Evolutionary conservation across 495 filamentous ascomycete genomes (phyloP).

Genomic region (Neohortaea acidophila): DNA sequence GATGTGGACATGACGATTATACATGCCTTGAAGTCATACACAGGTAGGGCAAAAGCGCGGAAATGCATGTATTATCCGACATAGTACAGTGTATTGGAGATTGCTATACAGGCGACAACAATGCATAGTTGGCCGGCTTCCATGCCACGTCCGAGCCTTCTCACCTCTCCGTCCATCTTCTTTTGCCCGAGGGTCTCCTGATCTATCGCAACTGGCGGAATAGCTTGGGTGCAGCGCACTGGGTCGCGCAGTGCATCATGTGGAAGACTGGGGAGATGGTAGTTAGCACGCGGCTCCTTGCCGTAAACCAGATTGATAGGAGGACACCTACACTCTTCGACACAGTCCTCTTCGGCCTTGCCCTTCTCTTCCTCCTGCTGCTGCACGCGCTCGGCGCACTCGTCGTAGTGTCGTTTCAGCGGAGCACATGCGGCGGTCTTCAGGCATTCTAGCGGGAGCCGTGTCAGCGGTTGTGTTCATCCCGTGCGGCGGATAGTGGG

Average conservation of each 20-base stretch:
- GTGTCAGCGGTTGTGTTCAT: not conserved
- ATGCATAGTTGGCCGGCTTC: not conserved
- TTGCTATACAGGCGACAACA: conserved; percentile 14
- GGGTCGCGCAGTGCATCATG: conserved; percentile 78
- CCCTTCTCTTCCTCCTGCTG: conserved; percentile 49
- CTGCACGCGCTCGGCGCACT: conserved; percentile 89
- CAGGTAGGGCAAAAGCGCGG: too few species aligned
- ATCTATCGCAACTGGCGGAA: conserved; percentile 73
- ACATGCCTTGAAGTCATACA: too few species aligned
- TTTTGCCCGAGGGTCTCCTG: not conserved
- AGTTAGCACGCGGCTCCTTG: conserved; percentile 3
- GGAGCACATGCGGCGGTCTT: conserved; percentile 69
- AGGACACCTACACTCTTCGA: conserved; percentile 81
- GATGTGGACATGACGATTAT: too few species aligned
- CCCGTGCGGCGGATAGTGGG: not conserved
- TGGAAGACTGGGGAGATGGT: conserved; percentile 68
- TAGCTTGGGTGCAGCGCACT: conserved; percentile 91
- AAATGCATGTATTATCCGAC: too few species aligned
- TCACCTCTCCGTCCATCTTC: not conserved
- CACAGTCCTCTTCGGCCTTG: conserved; percentile 77
- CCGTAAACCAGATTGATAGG: not conserved
- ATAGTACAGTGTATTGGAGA: conserved; percentile 17
- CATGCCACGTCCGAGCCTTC: not conserved
- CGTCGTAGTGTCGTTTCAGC: conserved; percentile 92
- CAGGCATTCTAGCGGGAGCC: conserved; percentile 54